Conservation (phyloP, 2,329 filamentous ascomycete genomes). For the Fusarium sp. region DNA sequence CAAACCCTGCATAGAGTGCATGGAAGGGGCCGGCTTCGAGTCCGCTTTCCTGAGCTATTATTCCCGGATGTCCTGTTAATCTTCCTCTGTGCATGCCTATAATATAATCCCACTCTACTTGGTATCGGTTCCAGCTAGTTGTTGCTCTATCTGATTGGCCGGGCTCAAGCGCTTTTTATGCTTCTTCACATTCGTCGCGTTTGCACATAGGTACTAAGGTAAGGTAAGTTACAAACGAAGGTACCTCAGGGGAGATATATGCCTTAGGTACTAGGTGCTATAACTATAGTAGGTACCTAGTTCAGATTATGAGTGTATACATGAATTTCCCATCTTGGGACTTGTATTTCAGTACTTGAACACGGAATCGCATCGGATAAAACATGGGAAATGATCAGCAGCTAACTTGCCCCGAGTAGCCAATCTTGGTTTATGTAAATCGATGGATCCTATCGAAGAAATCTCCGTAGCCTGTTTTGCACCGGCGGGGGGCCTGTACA, state of each 20-base stretch:
- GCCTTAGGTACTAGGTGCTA: background rate
- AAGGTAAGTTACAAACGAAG: background rate
- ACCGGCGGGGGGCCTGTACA: background rate
- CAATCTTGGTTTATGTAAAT: constrained; percentile 4
- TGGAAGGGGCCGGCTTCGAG: constrained; percentile 20
- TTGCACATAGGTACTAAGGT: background rate
- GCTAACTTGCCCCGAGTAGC: constrained; percentile 2
- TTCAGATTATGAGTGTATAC: background rate
- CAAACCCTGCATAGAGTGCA: constrained; percentile 10
- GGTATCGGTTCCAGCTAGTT: background rate
- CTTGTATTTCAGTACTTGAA: background rate
- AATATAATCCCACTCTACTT: background rate
- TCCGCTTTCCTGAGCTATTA: constrained; percentile 23
- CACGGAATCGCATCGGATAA: background rate
- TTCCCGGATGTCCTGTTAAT: constrained; percentile 22
- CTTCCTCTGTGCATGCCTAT: background rate
- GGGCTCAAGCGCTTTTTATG: background rate
- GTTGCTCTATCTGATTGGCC: background rate
- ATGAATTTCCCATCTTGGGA: background rate
- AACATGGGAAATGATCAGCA: constrained; percentile 11
- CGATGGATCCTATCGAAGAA: constrained; percentile 21
- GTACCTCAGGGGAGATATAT: background rate
- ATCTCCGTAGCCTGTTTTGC: constrained; percentile 31
- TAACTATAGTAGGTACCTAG: background rate
- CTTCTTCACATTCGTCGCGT: background rate